Conservation (phyloP, 2,329 filamentous ascomycete genomes). For the Grosmannia huntii region DNA sequence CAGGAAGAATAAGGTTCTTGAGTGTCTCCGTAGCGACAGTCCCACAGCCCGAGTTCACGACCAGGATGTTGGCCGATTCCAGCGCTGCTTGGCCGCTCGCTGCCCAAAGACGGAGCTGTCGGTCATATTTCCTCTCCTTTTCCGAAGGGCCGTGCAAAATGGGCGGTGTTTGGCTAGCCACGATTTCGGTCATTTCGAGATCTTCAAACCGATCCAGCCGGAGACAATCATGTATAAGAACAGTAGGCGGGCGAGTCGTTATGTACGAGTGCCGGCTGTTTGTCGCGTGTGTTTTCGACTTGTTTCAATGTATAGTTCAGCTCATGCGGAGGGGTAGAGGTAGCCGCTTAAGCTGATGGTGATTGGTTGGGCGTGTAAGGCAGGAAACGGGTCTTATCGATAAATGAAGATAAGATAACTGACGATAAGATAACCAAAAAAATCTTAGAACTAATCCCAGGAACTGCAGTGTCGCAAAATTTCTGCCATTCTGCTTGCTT, state of each 20-base stretch:
- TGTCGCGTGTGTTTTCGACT: neutral
- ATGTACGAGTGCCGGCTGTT: neutral
- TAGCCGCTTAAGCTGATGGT: neutral
- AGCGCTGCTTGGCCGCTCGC: slow-evolving; percentile 81
- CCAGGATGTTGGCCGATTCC: slow-evolving; percentile 80
- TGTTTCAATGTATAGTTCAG: neutral
- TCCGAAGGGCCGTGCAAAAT: slow-evolving; percentile 41
- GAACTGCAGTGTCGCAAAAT: slow-evolving; percentile 5
- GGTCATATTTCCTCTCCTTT: slow-evolving; percentile 74
- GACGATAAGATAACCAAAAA: too few relatives aligned
- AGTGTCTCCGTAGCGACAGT: slow-evolving; percentile 81
- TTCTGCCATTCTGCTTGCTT: slow-evolving; percentile 1
- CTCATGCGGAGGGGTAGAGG: neutral
- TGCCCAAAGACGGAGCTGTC: slow-evolving; percentile 90
- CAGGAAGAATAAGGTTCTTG: slow-evolving; percentile 93
- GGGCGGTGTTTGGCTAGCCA: slow-evolving; percentile 31
- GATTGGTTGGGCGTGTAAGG: neutral
- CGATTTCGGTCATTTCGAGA: slow-evolving; percentile 29
- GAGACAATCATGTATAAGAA: neutral
- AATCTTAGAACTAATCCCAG: neutral
- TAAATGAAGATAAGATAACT: slow-evolving; percentile 8
- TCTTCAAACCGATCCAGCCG: neutral
- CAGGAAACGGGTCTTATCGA: slow-evolving; percentile 2
- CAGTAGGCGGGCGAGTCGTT: neutral
- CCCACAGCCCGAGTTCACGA: slow-evolving; percentile 78